Evolutionary conservation across 495 filamentous ascomycete genomes (phyloP), one percentile per base, ranked within the genome.

Genomic region (Penicillium roqueforti): DNA sequence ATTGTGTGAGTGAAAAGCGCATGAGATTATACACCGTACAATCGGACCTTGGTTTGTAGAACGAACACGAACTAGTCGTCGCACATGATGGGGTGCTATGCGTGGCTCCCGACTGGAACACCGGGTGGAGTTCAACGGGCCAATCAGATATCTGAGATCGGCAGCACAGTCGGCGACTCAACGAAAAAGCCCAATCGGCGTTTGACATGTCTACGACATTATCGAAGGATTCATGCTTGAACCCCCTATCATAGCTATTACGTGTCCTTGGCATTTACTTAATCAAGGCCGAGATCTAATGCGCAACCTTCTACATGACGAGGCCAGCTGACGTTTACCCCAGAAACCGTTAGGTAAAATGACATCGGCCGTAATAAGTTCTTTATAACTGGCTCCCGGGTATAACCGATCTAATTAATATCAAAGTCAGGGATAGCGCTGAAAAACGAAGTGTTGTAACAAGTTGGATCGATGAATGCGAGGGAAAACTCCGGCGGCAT

Each of bases 361-460:
- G 34, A 47, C 18, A 19, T 32, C 10, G 18, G 44, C 16, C 53
- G 19, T 10, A 40, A 23, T 14, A 49, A 39, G 22, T 42, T 13
- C 42, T 29, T 19, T 36, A 8, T 11, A 16, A 16, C 23, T 32
- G 13, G 8, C 26, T 25, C 39, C 50, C 50, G 29, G 40, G 50
- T 52, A 43, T 52, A 43, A 36, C 39, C 39, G 50, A 50, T 39
- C 20, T 54, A 59, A 34, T 51, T 57, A 14, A 64, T 47, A 28
- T 67, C 62, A 51, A 68, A 65, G 8, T 59, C 62, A 4, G 65
- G 39, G 34, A 68, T 53, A 4, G 48, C 42, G 20, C 48, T 58
- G 39, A 68, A 62, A 44, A 68, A 62, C 6, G 60, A 62, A n/a
- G 65, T 53, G 34, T 65, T 64, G 39, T 58, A 60, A 32, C 65